phyloP scores from a whole-genome alignment of 202 grass and related monocot genomes.

The Cymbopogon flexuosus region DNA sequence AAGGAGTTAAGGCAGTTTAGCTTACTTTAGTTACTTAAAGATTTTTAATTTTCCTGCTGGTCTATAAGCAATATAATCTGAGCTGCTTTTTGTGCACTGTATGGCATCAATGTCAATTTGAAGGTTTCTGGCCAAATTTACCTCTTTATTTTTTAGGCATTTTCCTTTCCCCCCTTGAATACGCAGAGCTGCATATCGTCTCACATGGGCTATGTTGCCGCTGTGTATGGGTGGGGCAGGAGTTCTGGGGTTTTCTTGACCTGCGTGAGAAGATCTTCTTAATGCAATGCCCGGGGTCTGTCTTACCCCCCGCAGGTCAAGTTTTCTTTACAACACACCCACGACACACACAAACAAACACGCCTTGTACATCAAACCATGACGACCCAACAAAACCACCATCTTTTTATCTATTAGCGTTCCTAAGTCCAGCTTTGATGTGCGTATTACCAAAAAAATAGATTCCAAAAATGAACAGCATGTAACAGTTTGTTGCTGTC shows the following conservation, averaged over 20 bases:
- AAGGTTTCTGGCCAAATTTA: neutral
- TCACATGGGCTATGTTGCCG: too few relatives aligned
- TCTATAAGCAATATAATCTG: neutral
- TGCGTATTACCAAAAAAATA: neutral
- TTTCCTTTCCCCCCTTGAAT: neutral
- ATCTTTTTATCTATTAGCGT: neutral
- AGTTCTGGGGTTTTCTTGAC: too few relatives aligned
- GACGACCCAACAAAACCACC: neutral
- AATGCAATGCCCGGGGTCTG: too few relatives aligned
- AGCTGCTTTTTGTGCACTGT: constrained; percentile 5
- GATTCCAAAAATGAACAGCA: neutral
- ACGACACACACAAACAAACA: neutral
- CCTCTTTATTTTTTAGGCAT: neutral
- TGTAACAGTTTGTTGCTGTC: neutral
- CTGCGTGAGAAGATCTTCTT: too few relatives aligned
- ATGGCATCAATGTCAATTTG: neutral
- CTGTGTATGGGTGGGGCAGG: too few relatives aligned
- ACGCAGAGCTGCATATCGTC: neutral
- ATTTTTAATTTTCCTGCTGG: neutral
- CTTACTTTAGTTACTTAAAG: constrained; percentile 6
- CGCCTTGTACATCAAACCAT: too few relatives aligned
- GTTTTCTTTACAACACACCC: neutral
- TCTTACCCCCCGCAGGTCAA: too few relatives aligned
- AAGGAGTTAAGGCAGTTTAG: neutral
- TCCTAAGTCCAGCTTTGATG: neutral